Percentiles rank a stretch among this genome's conserved stretches.
These are phyloP conservation scores for Diutina sp. DNA, from an alignment of 1,139 yeast species.

Conservation along the genomic window DNA sequence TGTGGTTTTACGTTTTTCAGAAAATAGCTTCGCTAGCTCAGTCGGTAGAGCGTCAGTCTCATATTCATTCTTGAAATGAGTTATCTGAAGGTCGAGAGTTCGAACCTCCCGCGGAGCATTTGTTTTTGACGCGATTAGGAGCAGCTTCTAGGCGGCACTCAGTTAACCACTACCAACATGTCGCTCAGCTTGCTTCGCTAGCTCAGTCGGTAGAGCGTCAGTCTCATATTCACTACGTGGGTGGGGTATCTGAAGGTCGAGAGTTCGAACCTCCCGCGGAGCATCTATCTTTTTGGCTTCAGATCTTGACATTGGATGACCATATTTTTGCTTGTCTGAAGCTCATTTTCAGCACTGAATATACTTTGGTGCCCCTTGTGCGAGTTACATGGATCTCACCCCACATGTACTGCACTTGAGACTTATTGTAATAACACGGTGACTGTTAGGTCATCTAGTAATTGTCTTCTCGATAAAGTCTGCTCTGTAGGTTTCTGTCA, in stretches of 20 bases:
- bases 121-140: not conserved
- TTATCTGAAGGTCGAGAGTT: conserved; percentile 3
- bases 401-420: not conserved
- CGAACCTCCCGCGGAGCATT: conserved; percentile 3
- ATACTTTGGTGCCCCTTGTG: not conserved
- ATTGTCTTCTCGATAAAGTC: not conserved
- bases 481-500: too few species aligned
- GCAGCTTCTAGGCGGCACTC: not conserved
- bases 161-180: not conserved
- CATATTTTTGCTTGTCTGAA: too few species aligned
- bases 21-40: conserved; percentile 2
- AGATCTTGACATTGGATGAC: too few species aligned
- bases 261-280: conserved; percentile 3
- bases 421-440: not conserved
- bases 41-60: conserved; percentile 3
- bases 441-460: not conserved
- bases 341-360: too few species aligned
- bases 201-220: conserved; percentile 3
- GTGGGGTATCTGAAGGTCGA: conserved; percentile 2
- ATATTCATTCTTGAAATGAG: not conserved
- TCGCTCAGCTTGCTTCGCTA: conserved; percentile 1
- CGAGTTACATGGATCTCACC: not conserved
- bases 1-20: not conserved
- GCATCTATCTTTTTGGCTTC: not conserved
- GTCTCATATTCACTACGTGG: conserved; percentile 1